phyloP scores from a whole-genome alignment of 495 filamentous ascomycete genomes.

The Poronia punctata region DNA sequence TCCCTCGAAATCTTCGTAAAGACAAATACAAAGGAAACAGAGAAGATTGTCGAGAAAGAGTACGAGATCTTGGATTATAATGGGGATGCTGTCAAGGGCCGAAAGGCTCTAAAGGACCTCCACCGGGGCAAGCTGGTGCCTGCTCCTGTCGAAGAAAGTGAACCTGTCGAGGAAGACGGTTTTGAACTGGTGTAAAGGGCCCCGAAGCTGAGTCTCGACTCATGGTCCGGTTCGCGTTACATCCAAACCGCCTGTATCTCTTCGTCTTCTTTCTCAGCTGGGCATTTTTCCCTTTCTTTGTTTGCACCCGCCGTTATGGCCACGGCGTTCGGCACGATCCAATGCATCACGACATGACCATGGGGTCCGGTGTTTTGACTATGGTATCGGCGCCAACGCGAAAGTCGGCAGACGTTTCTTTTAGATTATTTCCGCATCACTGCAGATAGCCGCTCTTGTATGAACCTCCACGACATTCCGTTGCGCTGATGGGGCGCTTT shows the following conservation, averaged over 20 bases:
- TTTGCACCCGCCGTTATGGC: background rate
- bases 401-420: background rate
- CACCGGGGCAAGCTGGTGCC: conserved; percentile 20
- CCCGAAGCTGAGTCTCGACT: background rate
- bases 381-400: background rate
- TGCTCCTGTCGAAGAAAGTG: conserved; percentile 3
- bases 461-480: background rate
- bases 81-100: conserved; percentile 36
- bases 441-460: background rate
- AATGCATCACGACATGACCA: no score
- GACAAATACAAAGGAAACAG: conserved; percentile 32
- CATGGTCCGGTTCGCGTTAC: no score
- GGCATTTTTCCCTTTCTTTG: background rate
- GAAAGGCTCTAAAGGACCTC: conserved; percentile 33
- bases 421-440: conserved; percentile 2
- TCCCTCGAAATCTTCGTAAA: conserved; percentile 40
- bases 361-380: no score
- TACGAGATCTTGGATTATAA: conserved; percentile 41
- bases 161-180: conserved; percentile 34
- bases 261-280: conserved; percentile 3
- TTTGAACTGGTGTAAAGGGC: conserved; percentile 37
- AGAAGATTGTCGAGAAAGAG: conserved; percentile 41
- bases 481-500: conserved; percentile 6
- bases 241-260: background rate
- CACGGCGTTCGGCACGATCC: no score